These are phyloP conservation scores for Pezicula neosporulosa DNA, from an alignment of 2,329 filamentous ascomycete species.

Conservation along the genomic window DNA sequence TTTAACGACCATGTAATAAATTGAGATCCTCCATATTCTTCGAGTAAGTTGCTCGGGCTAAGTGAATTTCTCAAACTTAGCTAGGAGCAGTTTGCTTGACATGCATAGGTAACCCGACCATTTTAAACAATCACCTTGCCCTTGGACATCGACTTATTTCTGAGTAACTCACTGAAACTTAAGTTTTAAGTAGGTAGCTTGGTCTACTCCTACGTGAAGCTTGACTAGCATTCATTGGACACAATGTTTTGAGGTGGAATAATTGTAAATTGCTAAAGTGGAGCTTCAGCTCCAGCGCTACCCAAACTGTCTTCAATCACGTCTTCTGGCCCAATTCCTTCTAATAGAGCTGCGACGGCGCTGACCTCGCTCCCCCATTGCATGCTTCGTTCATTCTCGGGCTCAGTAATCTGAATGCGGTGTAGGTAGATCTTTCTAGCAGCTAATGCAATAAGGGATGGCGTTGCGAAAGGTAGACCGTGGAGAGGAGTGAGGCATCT, in stretches of 20 bases:
- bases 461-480: slow-evolving; percentile 74
- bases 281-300: slow-evolving; percentile 47
- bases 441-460: slow-evolving; percentile 78
- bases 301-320: slow-evolving; percentile 62
- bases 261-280: slow-evolving; percentile 32
- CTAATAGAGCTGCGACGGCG: slow-evolving; percentile 65
- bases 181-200: background rate
- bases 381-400: slow-evolving; percentile 78
- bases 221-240: too few relatives aligned
- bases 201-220: background rate
- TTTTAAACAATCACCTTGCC: too few relatives aligned
- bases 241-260: too few relatives aligned
- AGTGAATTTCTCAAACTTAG: too few relatives aligned
- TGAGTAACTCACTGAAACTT: too few relatives aligned
- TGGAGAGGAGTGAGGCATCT: slow-evolving; percentile 78
- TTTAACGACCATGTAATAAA: too few relatives aligned
- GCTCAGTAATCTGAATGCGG: slow-evolving; percentile 66
- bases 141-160: too few relatives aligned
- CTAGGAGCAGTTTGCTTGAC: too few relatives aligned
- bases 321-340: slow-evolving; percentile 56
- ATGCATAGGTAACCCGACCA: too few relatives aligned
- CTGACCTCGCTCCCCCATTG: slow-evolving; percentile 84
- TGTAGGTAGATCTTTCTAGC: slow-evolving; percentile 86
- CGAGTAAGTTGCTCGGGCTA: too few relatives aligned
- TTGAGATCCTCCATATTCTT: too few relatives aligned